A percentile compares a stretch with the other conserved stretches of the same genome.
phyloP scores from a whole-genome alignment of 2,329 filamentous ascomycete genomes.

The Diaporthe vexans region DNA sequence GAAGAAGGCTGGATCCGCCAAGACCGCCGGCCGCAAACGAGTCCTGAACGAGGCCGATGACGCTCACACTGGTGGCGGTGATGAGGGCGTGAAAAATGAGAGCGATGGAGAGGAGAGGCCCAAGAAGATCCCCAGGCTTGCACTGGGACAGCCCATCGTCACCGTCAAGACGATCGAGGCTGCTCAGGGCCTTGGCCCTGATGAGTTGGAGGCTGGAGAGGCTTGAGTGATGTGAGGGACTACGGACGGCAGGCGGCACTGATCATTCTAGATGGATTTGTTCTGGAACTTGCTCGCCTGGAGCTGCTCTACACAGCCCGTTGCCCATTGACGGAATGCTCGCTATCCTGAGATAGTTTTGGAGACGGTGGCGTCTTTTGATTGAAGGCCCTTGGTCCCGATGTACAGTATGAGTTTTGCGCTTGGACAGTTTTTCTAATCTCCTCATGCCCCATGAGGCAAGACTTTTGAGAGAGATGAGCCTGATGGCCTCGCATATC shows the following conservation, averaged over 20 bases:
- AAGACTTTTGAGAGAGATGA: not conserved
- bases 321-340: not conserved
- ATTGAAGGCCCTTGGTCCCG: not conserved
- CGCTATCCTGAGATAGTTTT: not conserved
- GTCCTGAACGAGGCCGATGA: not conserved
- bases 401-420: not conserved
- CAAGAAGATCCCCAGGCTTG: not conserved
- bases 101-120: not conserved
- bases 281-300: not conserved
- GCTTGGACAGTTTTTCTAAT: not conserved
- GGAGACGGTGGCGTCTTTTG: not conserved
- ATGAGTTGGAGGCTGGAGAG: not conserved
- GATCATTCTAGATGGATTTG: not conserved
- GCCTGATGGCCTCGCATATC: not conserved
- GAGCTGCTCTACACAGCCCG: not conserved
- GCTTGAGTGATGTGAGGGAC: not conserved
- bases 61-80: no score
- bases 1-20: not conserved
- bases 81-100: not conserved
- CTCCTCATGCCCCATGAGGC: not conserved
- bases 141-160: not conserved
- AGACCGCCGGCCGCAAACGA: not conserved
- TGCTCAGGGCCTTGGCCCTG: not conserved
- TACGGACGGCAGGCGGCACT: not conserved
- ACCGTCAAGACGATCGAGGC: not conserved